Percentiles rank a stretch among this genome's conserved stretches.
Conservation (phyloP, 2,329 filamentous ascomycete species). For the Diaporthe sp. region DNA sequence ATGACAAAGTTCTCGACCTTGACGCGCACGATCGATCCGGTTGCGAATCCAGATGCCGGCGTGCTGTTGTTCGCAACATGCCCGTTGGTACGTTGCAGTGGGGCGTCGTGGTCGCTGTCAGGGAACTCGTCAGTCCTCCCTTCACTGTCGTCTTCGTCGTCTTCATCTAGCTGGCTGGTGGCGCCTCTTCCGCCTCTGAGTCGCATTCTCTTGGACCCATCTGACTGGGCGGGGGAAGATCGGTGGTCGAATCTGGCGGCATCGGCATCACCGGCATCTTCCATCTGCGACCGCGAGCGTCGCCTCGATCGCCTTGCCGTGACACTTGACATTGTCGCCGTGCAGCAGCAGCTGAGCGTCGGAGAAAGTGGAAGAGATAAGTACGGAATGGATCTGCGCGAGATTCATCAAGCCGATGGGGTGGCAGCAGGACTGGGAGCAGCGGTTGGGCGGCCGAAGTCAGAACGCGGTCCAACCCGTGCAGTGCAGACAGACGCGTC, state of each 20-base stretch:
- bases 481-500: constrained; percentile 36
- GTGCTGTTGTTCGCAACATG: constrained; percentile 38
- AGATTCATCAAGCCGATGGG: constrained; percentile 11
- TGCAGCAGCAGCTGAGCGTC: too few relatives aligned
- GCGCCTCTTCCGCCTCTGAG: constrained; percentile 45
- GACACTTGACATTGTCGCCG: constrained; percentile 47
- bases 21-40: constrained; percentile 91
- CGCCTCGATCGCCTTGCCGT: constrained; percentile 58
- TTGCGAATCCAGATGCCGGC: constrained; percentile 63
- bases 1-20: constrained; percentile 93
- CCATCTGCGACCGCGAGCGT: constrained; percentile 59
- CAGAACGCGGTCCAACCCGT: constrained; percentile 28
- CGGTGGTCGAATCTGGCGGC: constrained; percentile 42
- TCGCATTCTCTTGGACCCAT: constrained; percentile 55
- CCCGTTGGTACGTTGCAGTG: constrained; percentile 33
- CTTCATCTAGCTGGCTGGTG: constrained; percentile 41
- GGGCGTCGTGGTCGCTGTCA: constrained; percentile 42
- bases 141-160: constrained; percentile 42
- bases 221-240: constrained; percentile 46
- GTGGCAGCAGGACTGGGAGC: not conserved
- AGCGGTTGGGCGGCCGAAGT: not conserved
- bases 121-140: constrained; percentile 39
- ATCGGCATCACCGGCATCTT: constrained; percentile 56
- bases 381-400: not conserved
- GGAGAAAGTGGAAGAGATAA: not conserved